Base-by-base conservation (phyloP, 257 asterid genomes). In the Ilex aquifolium region DNA sequence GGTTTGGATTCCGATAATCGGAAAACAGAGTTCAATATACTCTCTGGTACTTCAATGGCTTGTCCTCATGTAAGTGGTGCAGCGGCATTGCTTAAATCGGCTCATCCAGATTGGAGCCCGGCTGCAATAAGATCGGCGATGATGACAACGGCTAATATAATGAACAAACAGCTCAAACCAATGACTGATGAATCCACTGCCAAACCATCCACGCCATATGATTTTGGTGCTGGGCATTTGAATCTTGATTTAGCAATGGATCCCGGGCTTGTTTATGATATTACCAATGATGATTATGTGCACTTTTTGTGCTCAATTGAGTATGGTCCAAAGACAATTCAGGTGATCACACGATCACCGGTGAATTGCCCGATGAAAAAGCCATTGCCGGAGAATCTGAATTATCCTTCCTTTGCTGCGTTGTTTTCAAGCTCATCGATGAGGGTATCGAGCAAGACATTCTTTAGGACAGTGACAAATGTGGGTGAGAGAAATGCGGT, bases 1-100 rank as follows among this genome's bases (percentile, higher is more conserved):
- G 96, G 98, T 7, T 68, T 91, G 56, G 95, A 87, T 64, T 64
- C 80, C 16, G 98, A 91, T 50, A 76, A 67, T 11, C 79, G 98
- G 0, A 84, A 82, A 69, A 67, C 92, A 0, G 98, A 91, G 58
- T 91, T 91, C 84, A 91, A 88, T 48, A 91, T 91, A 62, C 67
- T 91, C 32, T 88, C 98, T 0, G 98, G 98, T 27, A 91, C 98
- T 39, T 91, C 98, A 40, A 91, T 91, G 98, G 95, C 98, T 44
- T 91, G 98, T 61, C 98, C 97, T 32, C 98, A 91, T 61, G 96
- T 91, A 0, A 85, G 97, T 66, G 98, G 98, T 13, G 98, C 98
- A 31, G 98, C 98, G 0, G 97, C 98, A 12, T 66, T 91, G 85
- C 89, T 91, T 2, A 91, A 87, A 72, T 91, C 98, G 2, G 97